phyloP scores from a whole-genome alignment of 2,329 filamentous ascomycete species.

The Colletotrichum higginsianum region DNA sequence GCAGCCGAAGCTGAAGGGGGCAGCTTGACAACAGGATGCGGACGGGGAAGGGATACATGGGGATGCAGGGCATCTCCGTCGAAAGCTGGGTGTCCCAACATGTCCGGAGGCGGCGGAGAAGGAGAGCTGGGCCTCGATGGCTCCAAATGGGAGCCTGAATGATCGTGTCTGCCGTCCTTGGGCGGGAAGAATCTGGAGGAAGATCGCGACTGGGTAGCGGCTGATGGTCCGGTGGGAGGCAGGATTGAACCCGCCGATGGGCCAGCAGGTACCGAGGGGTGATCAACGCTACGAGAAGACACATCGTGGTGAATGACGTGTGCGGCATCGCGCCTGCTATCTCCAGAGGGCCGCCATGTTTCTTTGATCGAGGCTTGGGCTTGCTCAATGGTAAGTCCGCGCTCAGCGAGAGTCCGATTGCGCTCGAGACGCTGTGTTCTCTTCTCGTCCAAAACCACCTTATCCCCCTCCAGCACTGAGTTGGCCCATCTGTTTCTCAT shows the following conservation, averaged over 20 bases:
- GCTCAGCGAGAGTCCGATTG: conserved; percentile 61
- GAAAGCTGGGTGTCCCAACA: conserved; percentile 80
- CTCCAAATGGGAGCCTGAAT: conserved; percentile 51
- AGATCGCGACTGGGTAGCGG: conserved; percentile 62
- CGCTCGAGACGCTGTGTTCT: conserved; percentile 58
- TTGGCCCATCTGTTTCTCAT: conserved; percentile 58
- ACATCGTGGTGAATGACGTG: conserved; percentile 49
- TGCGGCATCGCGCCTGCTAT: conserved; percentile 53
- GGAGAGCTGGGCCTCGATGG: conserved; percentile 69
- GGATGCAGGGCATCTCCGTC: conserved; percentile 76
- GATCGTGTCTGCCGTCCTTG: conserved; percentile 63
- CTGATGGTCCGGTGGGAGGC: conserved; percentile 16
- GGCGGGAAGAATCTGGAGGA: conserved; percentile 77
- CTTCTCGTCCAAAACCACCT: conserved; percentile 57
- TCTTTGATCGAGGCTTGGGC: conserved; percentile 66
- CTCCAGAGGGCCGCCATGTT: conserved; percentile 65
- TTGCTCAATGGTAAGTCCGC: conserved; percentile 61
- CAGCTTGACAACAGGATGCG: conserved; percentile 84
- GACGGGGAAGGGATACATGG: conserved; percentile 78
- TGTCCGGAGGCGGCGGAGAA: conserved; percentile 80
- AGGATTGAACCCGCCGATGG: neutral
- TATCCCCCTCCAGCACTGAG: conserved; percentile 63
- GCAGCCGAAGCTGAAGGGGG: conserved; percentile 70
- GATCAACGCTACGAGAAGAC: conserved; percentile 6
- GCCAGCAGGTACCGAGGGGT: neutral